Evolutionary conservation across 306 rosid genomes (phyloP).

Genomic region (Quercus glauca): DNA sequence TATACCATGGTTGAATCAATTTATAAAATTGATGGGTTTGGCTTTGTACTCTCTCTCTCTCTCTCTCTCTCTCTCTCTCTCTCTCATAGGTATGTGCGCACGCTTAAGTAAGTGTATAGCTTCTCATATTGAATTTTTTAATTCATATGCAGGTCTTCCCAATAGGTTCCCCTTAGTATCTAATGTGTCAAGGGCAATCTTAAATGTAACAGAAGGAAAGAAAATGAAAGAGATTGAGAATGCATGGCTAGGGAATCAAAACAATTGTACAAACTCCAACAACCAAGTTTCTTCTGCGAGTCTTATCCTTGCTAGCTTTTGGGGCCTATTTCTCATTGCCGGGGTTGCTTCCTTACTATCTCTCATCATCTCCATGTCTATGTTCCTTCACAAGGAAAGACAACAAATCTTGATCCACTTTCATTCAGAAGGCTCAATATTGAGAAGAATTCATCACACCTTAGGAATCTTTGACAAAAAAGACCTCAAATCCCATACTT

Average conservation of each 20-base stretch:
- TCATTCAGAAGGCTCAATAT: too few species aligned
- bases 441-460: neutral
- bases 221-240: neutral
- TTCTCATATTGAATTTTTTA: neutral
- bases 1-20: conserved; percentile 46
- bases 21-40: conserved; percentile 51
- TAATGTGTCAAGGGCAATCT: conserved; percentile 52
- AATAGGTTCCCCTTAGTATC: conserved; percentile 39
- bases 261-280: conserved; percentile 21
- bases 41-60: conserved; percentile 20
- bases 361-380: conserved; percentile 12
- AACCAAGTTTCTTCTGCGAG: conserved; percentile 22
- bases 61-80: too few species aligned
- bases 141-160: conserved; percentile 26
- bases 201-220: conserved; percentile 17
- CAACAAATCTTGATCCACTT: too few species aligned
- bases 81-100: conserved; percentile 10
- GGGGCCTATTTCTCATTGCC: conserved; percentile 57
- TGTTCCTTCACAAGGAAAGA: neutral
- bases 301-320: conserved; percentile 25
- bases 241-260: conserved; percentile 35
- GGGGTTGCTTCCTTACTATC: conserved; percentile 31
- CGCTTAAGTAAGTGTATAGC: neutral
- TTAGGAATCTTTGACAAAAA: conserved; percentile 18
- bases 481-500: conserved; percentile 26